Evolutionary conservation across 2,329 filamentous ascomycete genomes (phyloP), one percentile per base, ranked within the genome.

Genomic region (Eutypa lata): DNA sequence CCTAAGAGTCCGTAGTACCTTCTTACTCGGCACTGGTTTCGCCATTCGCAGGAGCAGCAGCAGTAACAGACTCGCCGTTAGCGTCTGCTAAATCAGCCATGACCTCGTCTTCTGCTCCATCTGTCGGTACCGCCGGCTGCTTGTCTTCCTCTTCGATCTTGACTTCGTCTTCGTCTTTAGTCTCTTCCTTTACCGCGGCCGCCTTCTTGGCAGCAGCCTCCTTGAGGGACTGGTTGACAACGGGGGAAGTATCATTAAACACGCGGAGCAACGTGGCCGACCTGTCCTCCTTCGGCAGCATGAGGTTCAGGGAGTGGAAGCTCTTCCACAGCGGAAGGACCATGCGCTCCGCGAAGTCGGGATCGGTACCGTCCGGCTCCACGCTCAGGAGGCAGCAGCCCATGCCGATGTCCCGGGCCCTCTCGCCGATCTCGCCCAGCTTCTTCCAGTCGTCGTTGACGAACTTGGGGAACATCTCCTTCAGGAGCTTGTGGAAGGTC

Each of bases 251-350:
- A 62, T 97, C 93, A 68, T 97, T 95, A 75, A 88, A 99, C 55
- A 99, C 79, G 21, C 94, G 82, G 58, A 97, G 78, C 61, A 97
- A 76, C 90, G 97, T 95, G 1, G 94, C 94, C 22, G 86, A 87
- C 16, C 94, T 84, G 60, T 99, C 94, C 70, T 99, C 94, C 76
- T 99, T 99, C 48, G 94, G 93, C 66, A 99, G 79, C 94, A 99
- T 99, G 50, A 99, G 82, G 70, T 99, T 99, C 54, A 97, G 79
- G 19, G 89, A 93, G 62, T 92, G 87, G 56, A 96, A 82, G 68
- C 91, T 95, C 73, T 95, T 88, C 94, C 94, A 99, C 26, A 99
- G 76, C 3, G 94, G 94, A 18, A 99, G 80, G 1, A 93, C 89
- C 83, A 97, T 91, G 24, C 83, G 79, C 75, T 97, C 93, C 22